Percentiles rank a stretch among this genome's conserved stretches.
These are phyloP conservation scores for Pugionium cornutum DNA, from an alignment of 345 rosid genomes.

Conservation along the genomic window DNA sequence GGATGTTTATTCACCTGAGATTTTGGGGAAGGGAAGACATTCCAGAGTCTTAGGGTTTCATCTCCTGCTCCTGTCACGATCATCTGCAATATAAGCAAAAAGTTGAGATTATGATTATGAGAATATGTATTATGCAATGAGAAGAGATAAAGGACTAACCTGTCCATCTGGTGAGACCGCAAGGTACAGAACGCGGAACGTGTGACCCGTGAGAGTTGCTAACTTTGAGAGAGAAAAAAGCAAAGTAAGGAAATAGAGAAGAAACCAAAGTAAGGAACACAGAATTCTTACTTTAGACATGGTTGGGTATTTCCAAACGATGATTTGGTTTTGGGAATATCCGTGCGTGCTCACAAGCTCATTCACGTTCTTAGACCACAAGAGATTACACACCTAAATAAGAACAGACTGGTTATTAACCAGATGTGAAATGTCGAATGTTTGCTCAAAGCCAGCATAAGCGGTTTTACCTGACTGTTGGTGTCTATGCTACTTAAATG, in stretches of 20 bases:
- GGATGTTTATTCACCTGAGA: conserved; percentile 64
- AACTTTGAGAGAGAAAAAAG: conserved; percentile 49
- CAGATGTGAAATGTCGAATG: not conserved
- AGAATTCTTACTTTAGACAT: conserved; percentile 80
- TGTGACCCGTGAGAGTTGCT: conserved; percentile 95
- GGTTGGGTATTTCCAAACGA: conserved; percentile 96
- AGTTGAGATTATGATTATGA: not conserved
- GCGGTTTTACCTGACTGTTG: conserved; percentile 80
- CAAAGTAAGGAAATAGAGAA: not conserved
- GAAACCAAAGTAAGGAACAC: not conserved
- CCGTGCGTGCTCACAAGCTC: conserved; percentile 99
- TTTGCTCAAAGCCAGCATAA: not conserved
- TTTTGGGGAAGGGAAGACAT: conserved; percentile 93
- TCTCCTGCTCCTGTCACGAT: conserved; percentile 99
- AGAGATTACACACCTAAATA: conserved; percentile 90
- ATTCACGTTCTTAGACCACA: conserved; percentile 96
- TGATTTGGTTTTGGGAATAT: conserved; percentile 95
- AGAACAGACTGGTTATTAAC: not conserved
- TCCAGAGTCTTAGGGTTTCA: conserved; percentile 96
- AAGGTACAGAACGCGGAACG: conserved; percentile 93
- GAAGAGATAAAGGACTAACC: conserved; percentile 48
- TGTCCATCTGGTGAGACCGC: conserved; percentile 99
- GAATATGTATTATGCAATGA: not conserved
- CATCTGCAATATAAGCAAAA: conserved; percentile 52
- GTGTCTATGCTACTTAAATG: conserved; percentile 91